A percentile compares a stretch with the other conserved stretches of the same genome.
phyloP scores from a whole-genome alignment of 1,284 basidiomycete genomes.

The Microbotryomycetes sp. region DNA sequence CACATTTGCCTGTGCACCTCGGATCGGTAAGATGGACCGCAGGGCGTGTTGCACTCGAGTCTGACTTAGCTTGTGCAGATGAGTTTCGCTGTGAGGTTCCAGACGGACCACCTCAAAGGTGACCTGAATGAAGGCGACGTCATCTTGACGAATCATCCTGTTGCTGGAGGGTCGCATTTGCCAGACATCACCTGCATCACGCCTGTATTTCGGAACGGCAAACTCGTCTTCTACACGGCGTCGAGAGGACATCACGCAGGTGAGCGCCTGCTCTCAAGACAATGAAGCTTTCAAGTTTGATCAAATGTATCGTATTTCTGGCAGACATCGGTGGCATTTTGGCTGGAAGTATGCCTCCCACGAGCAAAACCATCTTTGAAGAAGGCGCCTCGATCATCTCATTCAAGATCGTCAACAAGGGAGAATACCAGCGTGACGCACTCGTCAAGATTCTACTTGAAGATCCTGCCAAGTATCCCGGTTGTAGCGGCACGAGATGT shows the following conservation, averaged over 20 bases:
- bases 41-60: too few species aligned
- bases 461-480: slow-evolving; percentile 76
- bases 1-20: slow-evolving; percentile 47
- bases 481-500: slow-evolving; percentile 48
- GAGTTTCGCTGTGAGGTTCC: slow-evolving; percentile 46
- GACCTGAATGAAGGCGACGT: slow-evolving; percentile 43
- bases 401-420: slow-evolving; percentile 84
- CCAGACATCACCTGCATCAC: slow-evolving; percentile 58
- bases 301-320: background rate
- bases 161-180: slow-evolving; percentile 49
- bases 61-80: too few species aligned
- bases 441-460: slow-evolving; percentile 74
- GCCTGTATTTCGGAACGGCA: slow-evolving; percentile 62
- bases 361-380: slow-evolving; percentile 79
- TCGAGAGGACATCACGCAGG: slow-evolving; percentile 75
- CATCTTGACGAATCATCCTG: slow-evolving; percentile 48
- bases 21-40: slow-evolving; percentile 41
- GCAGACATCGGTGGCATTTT: slow-evolving; percentile 55
- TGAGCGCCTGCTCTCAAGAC: slow-evolving; percentile 44
- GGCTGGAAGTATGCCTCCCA: slow-evolving; percentile 80
- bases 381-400: slow-evolving; percentile 86
- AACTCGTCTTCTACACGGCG: slow-evolving; percentile 88
- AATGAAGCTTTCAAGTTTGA: background rate
- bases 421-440: slow-evolving; percentile 69
- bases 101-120: slow-evolving; percentile 38